Evolutionary conservation across 345 rosid genomes (phyloP).

Genomic region (Pistacia integerrima): DNA sequence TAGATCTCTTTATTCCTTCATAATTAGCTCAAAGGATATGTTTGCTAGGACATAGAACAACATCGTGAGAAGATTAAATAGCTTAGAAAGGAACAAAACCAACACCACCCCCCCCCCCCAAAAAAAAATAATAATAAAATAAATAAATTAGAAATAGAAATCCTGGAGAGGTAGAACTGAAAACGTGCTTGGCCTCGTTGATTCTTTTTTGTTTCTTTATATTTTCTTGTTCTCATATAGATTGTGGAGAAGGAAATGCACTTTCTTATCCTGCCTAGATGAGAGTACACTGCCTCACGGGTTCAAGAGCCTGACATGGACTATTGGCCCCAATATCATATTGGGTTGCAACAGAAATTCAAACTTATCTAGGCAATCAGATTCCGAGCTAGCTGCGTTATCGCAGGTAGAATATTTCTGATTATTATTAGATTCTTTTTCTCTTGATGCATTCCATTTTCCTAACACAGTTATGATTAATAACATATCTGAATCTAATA

Average conservation of each 20-base stretch:
- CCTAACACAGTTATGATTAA: background rate
- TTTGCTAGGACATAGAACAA: background rate
- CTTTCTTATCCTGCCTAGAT: background rate
- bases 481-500: no score
- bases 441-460: background rate
- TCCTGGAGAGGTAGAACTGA: background rate
- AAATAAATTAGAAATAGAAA: background rate
- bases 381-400: background rate
- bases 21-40: background rate
- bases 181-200: background rate
- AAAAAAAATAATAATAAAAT: no score
- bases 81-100: background rate
- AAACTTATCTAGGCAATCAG: background rate
- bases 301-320: background rate
- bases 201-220: background rate
- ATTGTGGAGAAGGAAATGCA: background rate
- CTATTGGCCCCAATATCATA: background rate
- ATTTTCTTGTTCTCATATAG: background rate
- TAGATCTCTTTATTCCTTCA: background rate
- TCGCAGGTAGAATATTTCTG: background rate
- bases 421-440: background rate
- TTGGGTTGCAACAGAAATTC: background rate
- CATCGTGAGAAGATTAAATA: background rate
- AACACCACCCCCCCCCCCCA: no score
- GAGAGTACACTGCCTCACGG: background rate